Conservation (phyloP, 257 asterid genomes). For the Eustoma russellianum region DNA sequence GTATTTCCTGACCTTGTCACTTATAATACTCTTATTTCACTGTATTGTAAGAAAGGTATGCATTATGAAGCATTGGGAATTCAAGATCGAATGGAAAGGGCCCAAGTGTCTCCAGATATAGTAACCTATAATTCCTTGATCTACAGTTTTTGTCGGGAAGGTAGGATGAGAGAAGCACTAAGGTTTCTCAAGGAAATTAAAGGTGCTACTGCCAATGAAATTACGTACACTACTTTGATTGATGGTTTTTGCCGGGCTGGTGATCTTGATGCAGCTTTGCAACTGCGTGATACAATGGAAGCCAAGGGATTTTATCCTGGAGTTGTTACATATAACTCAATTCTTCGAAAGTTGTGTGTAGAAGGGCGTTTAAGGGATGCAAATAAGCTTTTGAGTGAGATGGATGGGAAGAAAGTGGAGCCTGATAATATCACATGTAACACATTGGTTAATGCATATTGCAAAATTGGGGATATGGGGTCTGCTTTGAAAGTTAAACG, state of each 20-base stretch:
- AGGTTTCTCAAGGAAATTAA: constrained; percentile 61
- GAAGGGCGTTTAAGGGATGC: constrained; percentile 67
- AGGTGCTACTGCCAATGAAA: constrained; percentile 52
- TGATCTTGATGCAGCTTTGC: constrained; percentile 52
- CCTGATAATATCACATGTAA: constrained; percentile 78
- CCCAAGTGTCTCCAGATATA: constrained; percentile 63
- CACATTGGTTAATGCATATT: constrained; percentile 78
- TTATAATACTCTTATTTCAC: constrained; percentile 62
- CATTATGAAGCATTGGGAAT: constrained; percentile 80
- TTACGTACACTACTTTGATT: constrained; percentile 76
- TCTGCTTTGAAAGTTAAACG: constrained; percentile 58
- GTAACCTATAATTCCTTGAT: constrained; percentile 76
- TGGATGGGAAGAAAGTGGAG: constrained; percentile 53
- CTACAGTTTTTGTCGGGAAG: constrained; percentile 72
- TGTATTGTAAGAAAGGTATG: constrained; percentile 86
- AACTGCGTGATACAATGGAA: constrained; percentile 51
- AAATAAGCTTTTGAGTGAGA: constrained; percentile 47
- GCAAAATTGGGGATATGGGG: constrained; percentile 76
- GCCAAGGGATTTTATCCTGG: constrained; percentile 53
- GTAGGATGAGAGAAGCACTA: constrained; percentile 84
- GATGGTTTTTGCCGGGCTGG: constrained; percentile 77
- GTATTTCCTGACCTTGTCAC: constrained; percentile 72
- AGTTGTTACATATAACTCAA: constrained; percentile 72
- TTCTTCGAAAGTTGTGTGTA: constrained; percentile 70
- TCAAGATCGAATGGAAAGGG: constrained; percentile 75